These are phyloP conservation scores for Huntiella bhutanensis DNA, from an alignment of 2,329 filamentous ascomycete species.

Conservation along the genomic window DNA sequence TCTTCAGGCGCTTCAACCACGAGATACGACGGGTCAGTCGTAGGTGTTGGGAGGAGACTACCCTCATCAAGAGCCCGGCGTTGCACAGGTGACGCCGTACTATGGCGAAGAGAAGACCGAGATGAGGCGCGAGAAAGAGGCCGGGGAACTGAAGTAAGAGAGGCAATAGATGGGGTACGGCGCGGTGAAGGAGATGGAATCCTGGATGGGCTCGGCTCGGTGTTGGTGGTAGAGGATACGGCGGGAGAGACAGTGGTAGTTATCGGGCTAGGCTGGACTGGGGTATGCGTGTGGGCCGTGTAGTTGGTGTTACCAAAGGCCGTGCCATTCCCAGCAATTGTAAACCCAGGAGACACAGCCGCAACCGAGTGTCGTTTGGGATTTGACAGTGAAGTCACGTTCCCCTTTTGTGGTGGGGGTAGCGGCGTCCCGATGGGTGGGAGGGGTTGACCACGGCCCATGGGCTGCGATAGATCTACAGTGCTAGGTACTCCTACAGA, in stretches of 20 bases:
- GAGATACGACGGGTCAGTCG: constrained; percentile 25
- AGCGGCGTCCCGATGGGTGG: constrained; percentile 66
- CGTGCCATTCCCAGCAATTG: constrained; percentile 17
- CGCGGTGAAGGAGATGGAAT: constrained; percentile 6
- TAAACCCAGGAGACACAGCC: neutral
- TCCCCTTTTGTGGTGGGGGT: constrained; percentile 44
- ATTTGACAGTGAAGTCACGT: constrained; percentile 28
- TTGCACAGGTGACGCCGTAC: constrained; percentile 8
- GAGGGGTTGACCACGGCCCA: constrained; percentile 65
- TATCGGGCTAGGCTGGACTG: neutral
- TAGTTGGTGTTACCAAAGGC: constrained; percentile 1
- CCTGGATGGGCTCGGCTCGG: neutral
- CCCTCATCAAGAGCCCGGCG: constrained; percentile 7
- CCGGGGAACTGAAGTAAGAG: neutral
- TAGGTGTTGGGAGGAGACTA: constrained; percentile 5
- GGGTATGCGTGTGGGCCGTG: neutral
- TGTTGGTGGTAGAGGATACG: neutral
- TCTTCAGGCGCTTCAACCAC: constrained; percentile 47
- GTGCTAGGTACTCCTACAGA: constrained; percentile 5
- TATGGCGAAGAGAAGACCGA: constrained; percentile 6
- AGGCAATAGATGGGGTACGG: constrained; percentile 7
- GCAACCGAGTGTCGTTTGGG: constrained; percentile 33
- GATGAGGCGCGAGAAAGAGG: constrained; percentile 8
- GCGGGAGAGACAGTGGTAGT: neutral
- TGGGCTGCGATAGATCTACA: constrained; percentile 43